A percentile compares a stretch with the other conserved stretches of the same genome.
These are phyloP conservation scores for Neopestalotiopsis clavispora DNA, from an alignment of 2,329 filamentous ascomycete genomes.

Conservation along the genomic window DNA sequence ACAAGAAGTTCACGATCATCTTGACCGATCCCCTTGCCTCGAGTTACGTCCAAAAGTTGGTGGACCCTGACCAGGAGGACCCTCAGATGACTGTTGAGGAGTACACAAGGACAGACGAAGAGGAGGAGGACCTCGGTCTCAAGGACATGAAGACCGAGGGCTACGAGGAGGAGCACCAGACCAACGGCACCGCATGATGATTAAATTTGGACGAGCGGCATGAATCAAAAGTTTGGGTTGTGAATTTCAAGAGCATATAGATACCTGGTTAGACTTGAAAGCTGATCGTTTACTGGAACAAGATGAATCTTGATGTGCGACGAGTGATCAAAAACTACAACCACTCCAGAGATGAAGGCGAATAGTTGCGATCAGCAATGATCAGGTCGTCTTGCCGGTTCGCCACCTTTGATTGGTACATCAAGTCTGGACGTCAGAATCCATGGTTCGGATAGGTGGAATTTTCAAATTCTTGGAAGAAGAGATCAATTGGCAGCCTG, in stretches of 20 bases:
- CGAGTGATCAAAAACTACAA: not conserved
- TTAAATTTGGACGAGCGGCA: not conserved
- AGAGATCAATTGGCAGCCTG: not conserved
- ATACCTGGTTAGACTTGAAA: constrained; percentile 6
- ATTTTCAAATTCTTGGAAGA: not conserved
- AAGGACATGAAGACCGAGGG: constrained; percentile 91
- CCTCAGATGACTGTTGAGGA: constrained; percentile 81
- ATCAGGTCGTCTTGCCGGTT: not conserved
- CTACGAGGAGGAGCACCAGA: constrained; percentile 66
- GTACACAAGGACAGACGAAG: constrained; percentile 86
- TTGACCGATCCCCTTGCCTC: constrained; percentile 88
- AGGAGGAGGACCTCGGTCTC: constrained; percentile 91
- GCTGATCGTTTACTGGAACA: not conserved
- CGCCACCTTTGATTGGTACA: not conserved
- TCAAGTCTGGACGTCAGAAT: not conserved
- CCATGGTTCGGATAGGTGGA: not conserved
- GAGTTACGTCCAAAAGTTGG: constrained; percentile 92
- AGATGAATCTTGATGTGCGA: not conserved
- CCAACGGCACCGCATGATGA: constrained; percentile 13
- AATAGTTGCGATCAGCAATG: not conserved
- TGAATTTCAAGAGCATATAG: constrained; percentile 11
- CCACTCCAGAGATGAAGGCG: not conserved
- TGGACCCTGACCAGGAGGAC: constrained; percentile 72
- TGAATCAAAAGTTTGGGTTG: not conserved
- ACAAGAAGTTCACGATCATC: constrained; percentile 80